phyloP scores from a whole-genome alignment of 306 rosid genomes.

The Trifolium dubium region DNA sequence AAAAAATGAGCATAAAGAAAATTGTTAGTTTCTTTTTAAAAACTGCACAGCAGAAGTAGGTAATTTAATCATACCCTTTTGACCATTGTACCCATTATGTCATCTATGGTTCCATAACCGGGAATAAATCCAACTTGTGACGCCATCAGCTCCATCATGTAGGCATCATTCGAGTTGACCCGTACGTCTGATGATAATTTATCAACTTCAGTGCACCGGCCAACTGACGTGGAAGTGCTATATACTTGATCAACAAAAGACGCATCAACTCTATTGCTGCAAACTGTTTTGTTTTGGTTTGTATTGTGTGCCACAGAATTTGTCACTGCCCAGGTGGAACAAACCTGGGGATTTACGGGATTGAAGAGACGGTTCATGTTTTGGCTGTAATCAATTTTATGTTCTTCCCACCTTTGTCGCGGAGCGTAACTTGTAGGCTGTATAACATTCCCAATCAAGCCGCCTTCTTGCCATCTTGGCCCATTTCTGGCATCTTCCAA shows the following conservation, averaged over 20 bases:
- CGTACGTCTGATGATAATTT: conserved; percentile 44
- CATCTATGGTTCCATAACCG: conserved; percentile 64
- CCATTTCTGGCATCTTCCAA: conserved; percentile 51
- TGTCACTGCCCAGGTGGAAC: conserved; percentile 32
- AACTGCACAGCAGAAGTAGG: conserved; percentile 21
- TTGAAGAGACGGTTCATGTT: conserved; percentile 45
- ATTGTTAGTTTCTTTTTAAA: conserved; percentile 17
- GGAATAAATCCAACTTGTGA: conserved; percentile 56
- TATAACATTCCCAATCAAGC: conserved; percentile 57
- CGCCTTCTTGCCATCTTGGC: conserved; percentile 48
- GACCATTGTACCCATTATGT: conserved; percentile 64
- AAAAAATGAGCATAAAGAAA: background rate
- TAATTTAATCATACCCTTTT: conserved; percentile 66
- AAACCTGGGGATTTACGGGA: conserved; percentile 45
- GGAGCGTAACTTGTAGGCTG: conserved; percentile 48
- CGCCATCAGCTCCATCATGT: conserved; percentile 53
- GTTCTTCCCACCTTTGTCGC: conserved; percentile 63
- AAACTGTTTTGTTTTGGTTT: conserved; percentile 50
- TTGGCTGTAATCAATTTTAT: conserved; percentile 47
- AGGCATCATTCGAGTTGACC: conserved; percentile 50
- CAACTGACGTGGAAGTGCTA: conserved; percentile 45
- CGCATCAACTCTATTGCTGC: conserved; percentile 43
- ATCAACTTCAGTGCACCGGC: conserved; percentile 42
- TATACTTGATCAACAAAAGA: conserved; percentile 48
- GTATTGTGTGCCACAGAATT: conserved; percentile 46